Conservation (phyloP, 2,329 filamentous ascomycete genomes). For the Cryoendolithus antarcticus region DNA sequence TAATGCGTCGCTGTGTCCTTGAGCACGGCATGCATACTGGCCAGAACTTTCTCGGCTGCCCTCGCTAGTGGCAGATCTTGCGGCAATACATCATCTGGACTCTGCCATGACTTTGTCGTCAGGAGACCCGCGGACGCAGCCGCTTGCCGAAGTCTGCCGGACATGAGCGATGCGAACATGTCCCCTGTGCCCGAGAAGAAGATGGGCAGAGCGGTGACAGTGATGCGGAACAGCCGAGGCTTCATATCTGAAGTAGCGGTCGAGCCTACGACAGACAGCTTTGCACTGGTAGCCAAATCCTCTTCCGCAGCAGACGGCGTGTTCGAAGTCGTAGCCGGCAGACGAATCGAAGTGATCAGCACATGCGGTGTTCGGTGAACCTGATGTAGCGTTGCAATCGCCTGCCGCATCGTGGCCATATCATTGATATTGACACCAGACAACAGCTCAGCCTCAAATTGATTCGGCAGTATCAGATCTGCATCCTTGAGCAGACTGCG, state of each 20-base stretch:
- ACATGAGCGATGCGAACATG: conserved; percentile 91
- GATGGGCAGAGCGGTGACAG: conserved; percentile 76
- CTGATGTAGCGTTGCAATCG: conserved; percentile 66
- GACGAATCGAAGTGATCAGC: conserved; percentile 78
- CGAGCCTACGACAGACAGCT: conserved; percentile 56
- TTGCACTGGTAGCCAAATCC: conserved; percentile 9
- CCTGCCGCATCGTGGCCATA: conserved; percentile 56
- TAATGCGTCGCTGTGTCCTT: conserved; percentile 54
- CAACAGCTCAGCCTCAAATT: conserved; percentile 91
- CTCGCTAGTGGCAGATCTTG: conserved; percentile 68
- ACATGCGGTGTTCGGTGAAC: conserved; percentile 60
- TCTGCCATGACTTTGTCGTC: conserved; percentile 56
- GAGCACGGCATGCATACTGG: conserved; percentile 83
- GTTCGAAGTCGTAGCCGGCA: conserved; percentile 43
- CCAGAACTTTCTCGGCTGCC: conserved; percentile 75
- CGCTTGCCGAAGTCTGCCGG: conserved; percentile 78
- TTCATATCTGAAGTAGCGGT: conserved; percentile 51
- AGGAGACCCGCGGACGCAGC: conserved; percentile 44
- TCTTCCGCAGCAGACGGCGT: conserved; percentile 20
- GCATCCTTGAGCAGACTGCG: conserved; percentile 66
- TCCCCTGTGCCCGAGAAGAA: conserved; percentile 96
- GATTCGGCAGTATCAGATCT: conserved; percentile 88
- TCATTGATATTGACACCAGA: conserved; percentile 75
- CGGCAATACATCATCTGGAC: conserved; percentile 56
- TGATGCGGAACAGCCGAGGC: conserved; percentile 77